Evolutionary conservation across 352 stramenopile species (phyloP).

Genomic region (Peronospora tabacina): DNA sequence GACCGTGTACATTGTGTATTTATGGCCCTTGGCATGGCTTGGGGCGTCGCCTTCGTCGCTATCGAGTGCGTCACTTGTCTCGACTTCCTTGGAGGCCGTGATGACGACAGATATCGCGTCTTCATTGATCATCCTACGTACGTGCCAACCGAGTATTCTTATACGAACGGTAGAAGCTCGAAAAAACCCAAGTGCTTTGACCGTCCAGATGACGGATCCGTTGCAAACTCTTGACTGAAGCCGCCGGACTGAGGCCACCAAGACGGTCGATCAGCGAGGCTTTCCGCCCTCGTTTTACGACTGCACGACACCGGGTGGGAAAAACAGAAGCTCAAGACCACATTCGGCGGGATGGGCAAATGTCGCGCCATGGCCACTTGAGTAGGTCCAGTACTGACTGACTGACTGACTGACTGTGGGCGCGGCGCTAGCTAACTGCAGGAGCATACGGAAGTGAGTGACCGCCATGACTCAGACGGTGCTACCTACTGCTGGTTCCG

Average conservation of each 20-base stretch:
- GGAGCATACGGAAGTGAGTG: no score
- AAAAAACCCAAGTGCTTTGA: background rate
- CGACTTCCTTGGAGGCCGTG: conserved; percentile 51
- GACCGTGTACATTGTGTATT: conserved; percentile 83
- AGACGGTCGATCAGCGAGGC: conserved; percentile 15
- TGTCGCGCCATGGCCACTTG: conserved; percentile 7
- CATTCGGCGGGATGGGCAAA: conserved; percentile 10
- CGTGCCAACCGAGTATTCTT: no score
- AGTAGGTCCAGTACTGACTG: background rate
- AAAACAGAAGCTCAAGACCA: conserved; percentile 28
- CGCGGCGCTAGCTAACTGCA: no score
- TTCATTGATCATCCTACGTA: conserved; percentile 68
- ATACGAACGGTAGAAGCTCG: background rate
- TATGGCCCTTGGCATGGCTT: conserved; percentile 36
- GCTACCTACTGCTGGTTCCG: no score
- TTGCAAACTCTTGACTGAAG: conserved; percentile 8
- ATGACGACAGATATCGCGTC: conserved; percentile 60
- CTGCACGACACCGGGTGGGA: conserved; percentile 21
- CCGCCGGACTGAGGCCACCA: conserved; percentile 13
- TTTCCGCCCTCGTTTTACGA: conserved; percentile 29
- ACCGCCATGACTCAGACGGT: no score
- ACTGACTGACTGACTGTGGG: no score
- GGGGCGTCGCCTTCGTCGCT: conserved; percentile 10
- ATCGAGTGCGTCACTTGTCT: conserved; percentile 18
- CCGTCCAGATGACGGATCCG: background rate